Evolutionary conservation across 352 stramenopile genomes (phyloP).

Genomic region (Pythium vanterpoolii): DNA sequence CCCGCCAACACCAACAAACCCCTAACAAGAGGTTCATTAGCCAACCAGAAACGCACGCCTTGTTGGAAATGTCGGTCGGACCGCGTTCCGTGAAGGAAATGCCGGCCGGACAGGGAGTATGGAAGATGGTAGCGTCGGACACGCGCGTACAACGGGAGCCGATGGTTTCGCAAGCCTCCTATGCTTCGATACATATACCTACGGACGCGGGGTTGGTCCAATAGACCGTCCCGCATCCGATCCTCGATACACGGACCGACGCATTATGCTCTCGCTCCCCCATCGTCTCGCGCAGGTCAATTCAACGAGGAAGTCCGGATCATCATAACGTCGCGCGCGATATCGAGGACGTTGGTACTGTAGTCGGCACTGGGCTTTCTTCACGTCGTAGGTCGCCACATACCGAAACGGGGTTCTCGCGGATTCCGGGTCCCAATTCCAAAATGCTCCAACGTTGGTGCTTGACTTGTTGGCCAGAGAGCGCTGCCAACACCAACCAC

Average conservation of each 20-base stretch:
- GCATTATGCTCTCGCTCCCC: constrained; percentile 26
- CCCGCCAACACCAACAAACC: too few relatives aligned
- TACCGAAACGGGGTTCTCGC: constrained; percentile 52
- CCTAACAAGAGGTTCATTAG: too few relatives aligned
- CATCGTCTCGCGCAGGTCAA: background rate
- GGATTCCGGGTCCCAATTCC: constrained; percentile 76
- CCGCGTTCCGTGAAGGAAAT: too few relatives aligned
- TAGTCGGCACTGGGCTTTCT: background rate
- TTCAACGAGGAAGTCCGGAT: constrained; percentile 7
- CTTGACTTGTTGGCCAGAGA: background rate
- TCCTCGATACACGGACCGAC: constrained; percentile 72
- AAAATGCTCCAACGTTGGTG: constrained; percentile 40
- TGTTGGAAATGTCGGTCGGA: too few relatives aligned
- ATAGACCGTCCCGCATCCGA: constrained; percentile 75
- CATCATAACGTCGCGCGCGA: background rate
- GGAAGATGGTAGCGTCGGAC: too few relatives aligned
- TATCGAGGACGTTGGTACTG: constrained; percentile 22
- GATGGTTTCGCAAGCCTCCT: constrained; percentile 21
- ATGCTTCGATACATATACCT: constrained; percentile 84
- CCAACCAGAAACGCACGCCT: too few relatives aligned
- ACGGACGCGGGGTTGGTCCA: constrained; percentile 50
- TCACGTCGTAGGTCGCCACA: constrained; percentile 28
- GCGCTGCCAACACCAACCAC: constrained; percentile 11
- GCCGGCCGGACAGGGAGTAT: too few relatives aligned
- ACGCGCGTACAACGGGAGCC: background rate